Base-by-base conservation (phyloP, 2,329 filamentous ascomycete species). In the Colletotrichum sp. region DNA sequence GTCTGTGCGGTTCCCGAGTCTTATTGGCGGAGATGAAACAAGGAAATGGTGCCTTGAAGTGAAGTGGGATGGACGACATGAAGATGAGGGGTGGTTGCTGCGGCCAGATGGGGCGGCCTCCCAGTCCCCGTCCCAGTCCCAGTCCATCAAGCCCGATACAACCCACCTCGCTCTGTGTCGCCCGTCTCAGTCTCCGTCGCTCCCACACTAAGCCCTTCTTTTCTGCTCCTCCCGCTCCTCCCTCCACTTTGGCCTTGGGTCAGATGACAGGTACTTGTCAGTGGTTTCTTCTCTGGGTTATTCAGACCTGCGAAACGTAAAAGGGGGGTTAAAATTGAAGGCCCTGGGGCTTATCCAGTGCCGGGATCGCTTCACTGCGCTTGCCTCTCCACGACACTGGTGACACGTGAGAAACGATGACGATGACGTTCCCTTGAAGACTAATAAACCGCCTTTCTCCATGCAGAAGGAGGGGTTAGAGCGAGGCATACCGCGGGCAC, bases 1-100 rank as follows among this genome's bases (percentile, higher is more conserved):
- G 75, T 76, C 76, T 74, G 75, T 77, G 76, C 75, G 76, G 62
- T 69, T 75, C 58, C 73, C 68, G 70, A 63, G 66, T 61, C 63
- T 75, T 73, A 76, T 69, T 77, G 75, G 75, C 73, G 75, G 75
- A 73, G 69, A 64, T 55, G 55, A 34, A 61, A 57, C 74, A 62
- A 70, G 61, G 65, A 69, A 65, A 69, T 66, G 72, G 69, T 69
- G 55, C 36, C 69, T 74, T 72, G 47, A 69, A 51, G 59, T 59
- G 57, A 69, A 69, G 70, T 72, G 71, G 67, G 68, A 73, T 73
- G 62, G 68, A 74, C 58, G 66, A 69, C 66, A 69, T 70, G 61
- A 73, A 70, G 57, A 65, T 29, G 51, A 62, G 61, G 64, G 58
- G 68, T 43, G 55, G 70, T 38, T 70, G 61, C 67, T 74, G 74